Evolutionary conservation across 2,329 filamentous ascomycete genomes (phyloP), one percentile per base, ranked within the genome.

Genomic region (Davidsoniella virescens): DNA sequence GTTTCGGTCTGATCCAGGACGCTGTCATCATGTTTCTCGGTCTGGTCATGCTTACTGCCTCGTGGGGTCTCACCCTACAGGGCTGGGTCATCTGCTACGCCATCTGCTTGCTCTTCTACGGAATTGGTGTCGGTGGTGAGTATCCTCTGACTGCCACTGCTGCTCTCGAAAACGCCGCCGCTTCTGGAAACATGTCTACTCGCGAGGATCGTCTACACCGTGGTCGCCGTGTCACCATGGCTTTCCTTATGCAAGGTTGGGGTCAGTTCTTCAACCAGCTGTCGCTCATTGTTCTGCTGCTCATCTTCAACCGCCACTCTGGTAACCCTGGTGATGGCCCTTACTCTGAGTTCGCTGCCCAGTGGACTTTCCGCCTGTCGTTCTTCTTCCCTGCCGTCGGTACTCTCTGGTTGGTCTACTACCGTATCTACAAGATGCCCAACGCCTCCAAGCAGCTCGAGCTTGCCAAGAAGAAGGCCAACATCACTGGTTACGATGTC

Each of bases 191-290:
- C 64, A 69, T 94, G 49, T 95, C 90, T 5, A 94, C 87, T 52
- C 82, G 82, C 55, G 87, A 94, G 49, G 90, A 96, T 64, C 86
- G 90, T 63, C 79, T 96, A 49, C 90, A 96, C 70, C 87, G 90
- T 67, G 90, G 90, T 56, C 85, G 90, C 61, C 94, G 94, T 66
- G 90, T 95, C 63, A 94, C 87, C 57, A 87, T 83, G 64, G 88
- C 90, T 52, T 96, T 96, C 71, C 67, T 96, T 67, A 95, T 96
- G 90, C 90, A 96, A 67, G 90, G 90, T 50, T 96, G 90, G 90
- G 90, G 90, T 57, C 90, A 96, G 66, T 85, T 94, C 64, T 72
- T 85, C 70, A 96, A 96, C 76, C 90, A 95, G 67, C 82, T 84
- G 58, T 67, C 94, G 52, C 75, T 96, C 55, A 94, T 96, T 60